A percentile compares a stretch with the other conserved stretches of the same genome.
These are phyloP conservation scores for Monosporascus sp. DNA, from an alignment of 2,329 filamentous ascomycete species.

Conservation along the genomic window DNA sequence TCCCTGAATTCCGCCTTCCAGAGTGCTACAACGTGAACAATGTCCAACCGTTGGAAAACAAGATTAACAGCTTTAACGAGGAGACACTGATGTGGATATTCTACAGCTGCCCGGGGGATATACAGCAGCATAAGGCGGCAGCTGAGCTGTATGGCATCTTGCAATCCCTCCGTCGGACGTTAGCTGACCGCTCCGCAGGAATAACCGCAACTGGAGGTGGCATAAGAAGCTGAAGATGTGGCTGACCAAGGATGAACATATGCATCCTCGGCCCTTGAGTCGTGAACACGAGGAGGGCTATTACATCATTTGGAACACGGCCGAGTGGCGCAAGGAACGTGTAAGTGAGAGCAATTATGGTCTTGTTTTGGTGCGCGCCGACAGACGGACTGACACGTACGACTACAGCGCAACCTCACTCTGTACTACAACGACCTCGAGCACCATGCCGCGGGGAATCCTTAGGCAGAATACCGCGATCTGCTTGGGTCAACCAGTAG, in stretches of 20 bases:
- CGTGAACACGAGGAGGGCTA: constrained; percentile 58
- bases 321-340: constrained; percentile 57
- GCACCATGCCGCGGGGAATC: constrained; percentile 27
- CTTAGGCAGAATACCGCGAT: constrained; percentile 6
- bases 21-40: constrained; percentile 65
- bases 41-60: constrained; percentile 59
- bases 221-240: constrained; percentile 62
- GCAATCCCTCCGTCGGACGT: neutral
- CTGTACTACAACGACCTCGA: constrained; percentile 59
- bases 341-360: constrained; percentile 36
- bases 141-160: constrained; percentile 50
- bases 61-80: constrained; percentile 62
- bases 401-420: constrained; percentile 50
- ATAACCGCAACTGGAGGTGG: constrained; percentile 62
- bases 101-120: constrained; percentile 59
- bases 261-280: constrained; percentile 56
- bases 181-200: constrained; percentile 33
- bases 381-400: neutral
- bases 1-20: constrained; percentile 53
- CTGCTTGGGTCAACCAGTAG: neutral
- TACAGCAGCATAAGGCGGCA: constrained; percentile 59
- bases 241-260: constrained; percentile 63
- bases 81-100: constrained; percentile 67
- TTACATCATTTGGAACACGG: constrained; percentile 61
- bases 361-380: neutral